Percentiles rank a stretch among this genome's conserved stretches.
Evolutionary conservation across 2,329 filamentous ascomycete genomes (phyloP).

Genomic region (Cladosporium sp.): DNA sequence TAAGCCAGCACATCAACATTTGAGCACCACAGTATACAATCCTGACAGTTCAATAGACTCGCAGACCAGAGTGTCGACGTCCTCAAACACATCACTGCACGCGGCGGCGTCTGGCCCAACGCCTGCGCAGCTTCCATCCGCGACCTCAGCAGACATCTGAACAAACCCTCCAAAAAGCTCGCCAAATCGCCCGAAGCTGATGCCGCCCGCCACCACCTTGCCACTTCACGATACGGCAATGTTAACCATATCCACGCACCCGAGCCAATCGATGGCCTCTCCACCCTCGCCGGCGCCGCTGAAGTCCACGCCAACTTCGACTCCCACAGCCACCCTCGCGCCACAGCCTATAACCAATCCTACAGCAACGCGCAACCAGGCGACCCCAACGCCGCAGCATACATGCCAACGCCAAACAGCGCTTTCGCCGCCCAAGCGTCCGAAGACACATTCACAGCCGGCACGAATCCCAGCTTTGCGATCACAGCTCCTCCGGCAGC

Average conservation of each 20-base stretch:
- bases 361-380: background rate
- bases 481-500: background rate
- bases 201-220: background rate
- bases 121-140: constrained; percentile 25
- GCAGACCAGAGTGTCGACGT: constrained; percentile 24
- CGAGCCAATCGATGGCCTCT: constrained; percentile 14
- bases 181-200: background rate
- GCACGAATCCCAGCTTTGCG: background rate
- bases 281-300: constrained; percentile 19
- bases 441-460: background rate
- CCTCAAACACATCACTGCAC: constrained; percentile 22
- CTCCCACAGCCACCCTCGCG: background rate
- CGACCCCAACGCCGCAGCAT: background rate
- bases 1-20: constrained; percentile 31
- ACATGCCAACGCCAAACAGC: constrained; percentile 14
- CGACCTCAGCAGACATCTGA: constrained; percentile 21
- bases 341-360: background rate
- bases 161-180: constrained; percentile 6
- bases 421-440: constrained; percentile 9
- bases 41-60: constrained; percentile 11
- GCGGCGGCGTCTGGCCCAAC: constrained; percentile 26
- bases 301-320: constrained; percentile 18
- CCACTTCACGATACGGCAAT: background rate
- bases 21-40: background rate
- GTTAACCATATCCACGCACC: background rate